Base-by-base conservation (phyloP, 495 filamentous ascomycete species). In the Podospora appendiculata region DNA sequence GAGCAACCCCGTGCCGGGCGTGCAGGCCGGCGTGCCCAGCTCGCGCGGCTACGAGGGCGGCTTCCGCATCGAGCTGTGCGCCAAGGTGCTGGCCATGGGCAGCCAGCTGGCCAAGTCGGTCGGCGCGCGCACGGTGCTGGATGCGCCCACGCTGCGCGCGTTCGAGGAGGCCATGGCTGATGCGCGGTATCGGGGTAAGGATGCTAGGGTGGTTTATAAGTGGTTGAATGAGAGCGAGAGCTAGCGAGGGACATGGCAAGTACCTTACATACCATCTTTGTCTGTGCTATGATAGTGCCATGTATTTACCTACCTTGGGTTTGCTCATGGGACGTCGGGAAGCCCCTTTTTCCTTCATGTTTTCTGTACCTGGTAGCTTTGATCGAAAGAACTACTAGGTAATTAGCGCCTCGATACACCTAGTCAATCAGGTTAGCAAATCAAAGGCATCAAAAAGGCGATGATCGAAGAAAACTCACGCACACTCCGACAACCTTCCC, bases 51-150 rank as follows among this genome's bases (percentile, higher is more conserved):
- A 71, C 19, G 64, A 66, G 48, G 68, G 63, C 2, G 70, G 70
- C 12, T 73, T 73, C 43, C 61, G 66, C 41, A 68, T 66, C 45
- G 64, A 72, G 63, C 62, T 71, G 43, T 67, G 61, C 32, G 59
- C 59, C 18, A 64, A 64, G 41, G 64, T 64, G 39, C 35, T 64
- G 32, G 47, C 57, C 0, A 64, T 64, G 64, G 61, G 61, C 8
- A 60, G 46, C 8, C 41, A 49, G 47, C 44, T 66, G 41, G 61
- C 63, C 3, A 14, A 56, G 40, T 51, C 43, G 18, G 63, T 66
- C 1, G 63, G 63, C 4, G 63, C 61, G 8, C 57, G 61, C 41
- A 64, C 63, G 13, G 47, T 64, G 34, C 41, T 64, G 36, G 63
- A 66, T 40, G 13, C 18, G 32, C 63, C 61, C 4, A 64, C 61